Evolutionary conservation across 345 rosid genomes (phyloP).

Genomic region (Populus davidiana): DNA sequence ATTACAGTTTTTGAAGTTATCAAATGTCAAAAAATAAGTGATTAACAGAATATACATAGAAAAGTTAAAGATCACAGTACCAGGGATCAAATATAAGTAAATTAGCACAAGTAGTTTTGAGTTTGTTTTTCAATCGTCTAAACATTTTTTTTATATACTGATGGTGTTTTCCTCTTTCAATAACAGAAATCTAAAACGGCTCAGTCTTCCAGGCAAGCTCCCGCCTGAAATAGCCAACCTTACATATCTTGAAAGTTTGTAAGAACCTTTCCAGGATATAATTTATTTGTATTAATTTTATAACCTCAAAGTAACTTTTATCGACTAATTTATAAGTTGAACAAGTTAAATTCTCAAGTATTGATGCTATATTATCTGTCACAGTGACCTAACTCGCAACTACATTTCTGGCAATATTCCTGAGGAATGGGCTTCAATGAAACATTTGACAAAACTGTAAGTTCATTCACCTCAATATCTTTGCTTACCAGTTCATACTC

Average conservation of each 20-base stretch:
- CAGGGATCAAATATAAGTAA: too few relatives aligned
- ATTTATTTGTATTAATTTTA: background rate
- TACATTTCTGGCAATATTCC: slow-evolving; percentile 18
- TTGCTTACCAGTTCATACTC: background rate
- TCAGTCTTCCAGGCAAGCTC: slow-evolving; percentile 13
- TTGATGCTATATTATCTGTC: background rate
- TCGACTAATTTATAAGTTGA: too few relatives aligned
- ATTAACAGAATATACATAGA: too few relatives aligned
- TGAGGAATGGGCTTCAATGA: slow-evolving; percentile 16
- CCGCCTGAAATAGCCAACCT: slow-evolving; percentile 11
- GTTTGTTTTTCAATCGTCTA: too few relatives aligned
- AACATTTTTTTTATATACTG: too few relatives aligned
- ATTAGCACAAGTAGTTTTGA: too few relatives aligned
- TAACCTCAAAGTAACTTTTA: too few relatives aligned
- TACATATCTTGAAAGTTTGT: slow-evolving; percentile 1
- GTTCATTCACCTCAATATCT: background rate
- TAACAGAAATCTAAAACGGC: background rate
- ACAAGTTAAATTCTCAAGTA: too few relatives aligned
- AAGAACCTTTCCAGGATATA: background rate
- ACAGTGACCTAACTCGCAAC: slow-evolving; percentile 19
- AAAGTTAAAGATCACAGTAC: too few relatives aligned
- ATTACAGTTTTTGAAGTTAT: too few relatives aligned
- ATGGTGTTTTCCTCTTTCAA: background rate
- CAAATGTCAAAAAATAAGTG: too few relatives aligned
- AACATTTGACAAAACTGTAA: background rate